A percentile compares a stretch with the other conserved stretches of the same genome.
Conservation (phyloP, 2,329 filamentous ascomycete genomes). For the Zymoseptoria crescenta region DNA sequence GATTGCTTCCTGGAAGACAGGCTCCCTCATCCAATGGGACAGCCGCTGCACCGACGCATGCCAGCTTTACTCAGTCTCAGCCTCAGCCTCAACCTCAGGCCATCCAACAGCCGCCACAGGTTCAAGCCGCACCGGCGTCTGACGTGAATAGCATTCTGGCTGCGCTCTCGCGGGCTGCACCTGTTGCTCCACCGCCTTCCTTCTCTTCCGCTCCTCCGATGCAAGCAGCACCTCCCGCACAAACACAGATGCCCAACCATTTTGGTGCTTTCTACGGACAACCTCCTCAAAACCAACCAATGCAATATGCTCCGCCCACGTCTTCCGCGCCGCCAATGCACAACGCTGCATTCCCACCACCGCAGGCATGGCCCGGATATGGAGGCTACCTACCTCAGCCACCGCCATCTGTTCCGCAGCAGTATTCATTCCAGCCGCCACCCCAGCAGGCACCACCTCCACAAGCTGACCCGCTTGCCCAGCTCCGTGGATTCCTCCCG, state of each 20-base stretch:
- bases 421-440: slow-evolving; percentile 43
- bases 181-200: slow-evolving; percentile 17
- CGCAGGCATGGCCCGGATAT: slow-evolving; percentile 12
- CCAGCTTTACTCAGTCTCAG: slow-evolving; percentile 2
- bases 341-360: slow-evolving; percentile 13
- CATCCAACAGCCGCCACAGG: slow-evolving; percentile 9
- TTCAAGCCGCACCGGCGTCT: slow-evolving; percentile 14
- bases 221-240: slow-evolving; percentile 13
- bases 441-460: slow-evolving; percentile 44
- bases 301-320: slow-evolving; percentile 11
- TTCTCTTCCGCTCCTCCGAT: slow-evolving; percentile 15
- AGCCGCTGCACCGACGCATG: slow-evolving; percentile 3
- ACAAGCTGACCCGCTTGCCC: slow-evolving; percentile 22
- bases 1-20: slow-evolving; percentile 18
- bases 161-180: slow-evolving; percentile 25
- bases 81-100: slow-evolving; percentile 10
- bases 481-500: slow-evolving; percentile 27
- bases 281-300: slow-evolving; percentile 12
- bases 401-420: slow-evolving; percentile 29
- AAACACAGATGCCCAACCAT: slow-evolving; percentile 20
- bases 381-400: slow-evolving; percentile 23
- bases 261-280: slow-evolving; percentile 21
- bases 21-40: slow-evolving; percentile 13
- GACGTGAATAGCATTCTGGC: slow-evolving; percentile 32
- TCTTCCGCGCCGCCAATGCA: slow-evolving; percentile 11